Percentiles rank a stretch among this genome's conserved stretches.
phyloP scores from a whole-genome alignment of 371 early-diverging fungal genomes.

The Batrachochytrium dendrobatidis region DNA sequence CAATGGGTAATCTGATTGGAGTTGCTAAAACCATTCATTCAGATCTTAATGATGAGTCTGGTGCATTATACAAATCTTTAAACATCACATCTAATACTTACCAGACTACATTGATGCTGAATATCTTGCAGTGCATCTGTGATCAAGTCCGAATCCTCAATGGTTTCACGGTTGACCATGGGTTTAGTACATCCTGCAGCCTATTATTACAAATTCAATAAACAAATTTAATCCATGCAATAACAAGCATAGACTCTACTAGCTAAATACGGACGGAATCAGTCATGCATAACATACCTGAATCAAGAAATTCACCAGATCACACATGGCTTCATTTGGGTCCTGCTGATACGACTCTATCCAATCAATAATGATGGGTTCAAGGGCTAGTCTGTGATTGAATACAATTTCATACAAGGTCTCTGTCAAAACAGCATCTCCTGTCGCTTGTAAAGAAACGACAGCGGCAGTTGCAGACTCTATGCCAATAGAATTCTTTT shows the following conservation, averaged over 20 bases:
- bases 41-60: background rate
- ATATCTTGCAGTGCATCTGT: conserved; percentile 25
- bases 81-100: background rate
- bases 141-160: conserved; percentile 24
- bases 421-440: background rate
- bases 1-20: conserved; percentile 22
- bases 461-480: background rate
- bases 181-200: background rate
- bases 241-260: background rate
- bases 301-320: conserved; percentile 56
- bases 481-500: too few relatives aligned
- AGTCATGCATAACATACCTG: conserved; percentile 30
- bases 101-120: conserved; percentile 19
- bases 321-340: conserved; percentile 30
- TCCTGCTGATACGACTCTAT: conserved; percentile 35
- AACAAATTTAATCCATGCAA: background rate
- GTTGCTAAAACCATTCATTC: conserved; percentile 3
- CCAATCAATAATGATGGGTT: conserved; percentile 46
- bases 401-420: conserved; percentile 17
- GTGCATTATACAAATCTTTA: background rate
- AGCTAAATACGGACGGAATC: background rate
- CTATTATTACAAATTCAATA: background rate
- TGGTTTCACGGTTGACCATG: conserved; percentile 8
- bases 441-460: too few relatives aligned
- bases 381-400: conserved; percentile 12